Percentiles rank a stretch among this genome's conserved stretches.
phyloP scores from a whole-genome alignment of 139 green algal species.

The Closterium sp. region DNA sequence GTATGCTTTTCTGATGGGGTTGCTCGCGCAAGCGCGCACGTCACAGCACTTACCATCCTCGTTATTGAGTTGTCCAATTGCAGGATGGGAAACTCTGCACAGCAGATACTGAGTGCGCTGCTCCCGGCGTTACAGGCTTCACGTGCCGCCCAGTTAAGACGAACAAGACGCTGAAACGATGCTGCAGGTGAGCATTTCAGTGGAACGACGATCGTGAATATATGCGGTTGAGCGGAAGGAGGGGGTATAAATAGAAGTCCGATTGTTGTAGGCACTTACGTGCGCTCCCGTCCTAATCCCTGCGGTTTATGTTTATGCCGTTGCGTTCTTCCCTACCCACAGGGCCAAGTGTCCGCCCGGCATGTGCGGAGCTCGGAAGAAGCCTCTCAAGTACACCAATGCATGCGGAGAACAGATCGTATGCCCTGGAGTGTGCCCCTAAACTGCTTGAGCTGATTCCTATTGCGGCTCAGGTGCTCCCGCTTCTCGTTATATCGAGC shows the following conservation, averaged over 20 bases:
- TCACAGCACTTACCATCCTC: no score
- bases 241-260: no score
- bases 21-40: not conserved
- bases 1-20: not conserved
- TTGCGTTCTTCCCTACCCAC: not conserved
- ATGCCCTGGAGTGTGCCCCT: not conserved
- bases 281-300: not conserved
- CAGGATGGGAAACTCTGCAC: not conserved
- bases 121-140: not conserved
- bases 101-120: not conserved
- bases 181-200: not conserved
- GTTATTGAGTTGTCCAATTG: not conserved
- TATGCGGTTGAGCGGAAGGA: not conserved
- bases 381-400: not conserved
- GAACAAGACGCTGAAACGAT: not conserved
- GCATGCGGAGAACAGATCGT: not conserved
- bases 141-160: not conserved
- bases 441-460: not conserved
- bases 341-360: not conserved
- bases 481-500: not conserved
- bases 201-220: not conserved
- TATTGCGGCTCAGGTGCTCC: not conserved
- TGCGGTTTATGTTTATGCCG: not conserved
- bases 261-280: not conserved
- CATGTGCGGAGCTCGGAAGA: not conserved